Evolutionary conservation across 768 basidiomycete genomes (phyloP), one percentile per base, ranked within the genome.

Genomic region (Glaciozyma antarctica): DNA sequence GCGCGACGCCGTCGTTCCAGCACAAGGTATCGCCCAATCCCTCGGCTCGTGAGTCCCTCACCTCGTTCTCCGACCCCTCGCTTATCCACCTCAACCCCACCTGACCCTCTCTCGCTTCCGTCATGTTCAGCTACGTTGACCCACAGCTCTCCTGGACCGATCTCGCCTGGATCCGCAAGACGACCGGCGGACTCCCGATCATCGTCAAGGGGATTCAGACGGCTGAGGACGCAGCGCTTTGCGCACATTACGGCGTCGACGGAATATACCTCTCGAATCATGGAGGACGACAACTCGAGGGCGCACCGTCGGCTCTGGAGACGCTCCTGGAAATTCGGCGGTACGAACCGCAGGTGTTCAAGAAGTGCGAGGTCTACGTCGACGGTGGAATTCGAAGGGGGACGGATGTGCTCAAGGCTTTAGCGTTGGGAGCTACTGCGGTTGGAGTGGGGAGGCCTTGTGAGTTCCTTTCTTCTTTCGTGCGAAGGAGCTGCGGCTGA

Each of bases 251-350:
- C 38, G 89, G 90, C 17, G 86, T 88, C 22, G 86, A 93, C 63
- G 93, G 88, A 7, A 90, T 97, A 67, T 80, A 93, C 62, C 77
- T 97, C 13, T 89, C 87, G 0, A 97, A 97, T 70, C 93, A 97
- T 71, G 93, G 93, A 62, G 93, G 89, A 41, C 75, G 81, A 3
- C 72, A 75, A 57, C 64, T 75, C 47, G 70, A 75, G 32, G 75
- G 73, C 54, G 66, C 68, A 9, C 64, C 69, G 60, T 71, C 57
- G 64, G 70, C 57, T 28, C 68, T 67, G 58, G 76, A 69, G 71
- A 76, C 67, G 41, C 73, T 68, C 43, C 76, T 73, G 62, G 79
- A 80, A 64, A 77, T 81, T 49, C 73, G 76, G 19, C 71, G 75
- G 65, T 73, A 77, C 60, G 76, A 76, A 22, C 80, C 80, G 3